Evolutionary conservation across 2,329 filamentous ascomycete species (phyloP).

Genomic region (Boeremia lycopersici): DNA sequence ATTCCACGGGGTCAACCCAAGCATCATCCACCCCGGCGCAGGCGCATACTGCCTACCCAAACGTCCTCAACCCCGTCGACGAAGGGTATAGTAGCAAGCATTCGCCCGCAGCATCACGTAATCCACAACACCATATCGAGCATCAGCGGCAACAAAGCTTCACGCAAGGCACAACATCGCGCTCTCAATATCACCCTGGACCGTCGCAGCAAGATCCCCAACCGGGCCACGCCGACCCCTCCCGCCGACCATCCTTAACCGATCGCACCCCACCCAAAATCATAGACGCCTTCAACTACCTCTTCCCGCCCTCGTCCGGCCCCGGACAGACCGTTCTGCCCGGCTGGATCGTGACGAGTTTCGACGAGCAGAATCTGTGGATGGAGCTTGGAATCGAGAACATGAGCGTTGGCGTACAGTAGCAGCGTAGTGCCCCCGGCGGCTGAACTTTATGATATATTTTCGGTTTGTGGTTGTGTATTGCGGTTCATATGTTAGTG

Average conservation of each 20-base stretch:
- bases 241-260: background rate
- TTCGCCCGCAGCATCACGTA: background rate
- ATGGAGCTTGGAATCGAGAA: background rate
- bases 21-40: background rate
- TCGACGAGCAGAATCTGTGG: slow-evolving; percentile 24
- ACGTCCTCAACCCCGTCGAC: slow-evolving; percentile 12
- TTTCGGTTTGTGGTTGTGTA: too few relatives aligned
- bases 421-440: background rate
- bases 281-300: background rate
- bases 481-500: background rate
- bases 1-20: background rate
- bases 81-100: background rate
- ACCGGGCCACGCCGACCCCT: too few relatives aligned
- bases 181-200: background rate
- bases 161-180: background rate
- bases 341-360: slow-evolving; percentile 21
- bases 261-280: background rate
- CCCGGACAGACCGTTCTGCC: slow-evolving; percentile 3
- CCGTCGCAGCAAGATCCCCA: background rate
- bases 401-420: background rate
- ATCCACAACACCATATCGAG: background rate
- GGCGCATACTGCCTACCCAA: background rate
- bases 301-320: background rate
- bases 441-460: background rate
- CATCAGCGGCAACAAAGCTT: background rate